Evolutionary conservation across 2,329 filamentous ascomycete genomes (phyloP).

Genomic region (Didymella exigua): DNA sequence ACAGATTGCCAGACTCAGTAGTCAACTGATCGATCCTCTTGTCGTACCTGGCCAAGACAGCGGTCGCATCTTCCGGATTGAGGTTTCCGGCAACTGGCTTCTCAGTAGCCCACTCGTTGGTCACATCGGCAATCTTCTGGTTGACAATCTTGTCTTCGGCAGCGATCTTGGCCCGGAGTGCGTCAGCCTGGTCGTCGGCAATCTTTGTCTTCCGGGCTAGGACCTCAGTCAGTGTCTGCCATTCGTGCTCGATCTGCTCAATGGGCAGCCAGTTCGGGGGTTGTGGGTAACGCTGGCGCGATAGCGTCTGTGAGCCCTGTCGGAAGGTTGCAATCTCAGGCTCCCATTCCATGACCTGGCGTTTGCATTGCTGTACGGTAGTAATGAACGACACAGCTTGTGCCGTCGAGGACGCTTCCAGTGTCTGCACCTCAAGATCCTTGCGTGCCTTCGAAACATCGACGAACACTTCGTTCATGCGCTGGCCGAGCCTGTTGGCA

Average conservation of each 20-base stretch:
- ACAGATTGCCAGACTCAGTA: slow-evolving; percentile 89
- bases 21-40: slow-evolving; percentile 82
- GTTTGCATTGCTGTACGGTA: slow-evolving; percentile 93
- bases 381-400: slow-evolving; percentile 99
- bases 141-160: slow-evolving; percentile 91
- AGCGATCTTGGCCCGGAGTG: slow-evolving; percentile 88
- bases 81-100: slow-evolving; percentile 96
- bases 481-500: slow-evolving; percentile 81
- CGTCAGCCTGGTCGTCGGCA: slow-evolving; percentile 95
- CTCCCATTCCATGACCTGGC: slow-evolving; percentile 91
- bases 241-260: slow-evolving; percentile 95
- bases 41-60: slow-evolving; percentile 82
- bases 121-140: slow-evolving; percentile 85
- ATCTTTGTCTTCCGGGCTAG: slow-evolving; percentile 91
- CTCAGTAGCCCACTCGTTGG: slow-evolving; percentile 89
- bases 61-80: slow-evolving; percentile 84
- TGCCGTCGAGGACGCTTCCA: slow-evolving; percentile 93
- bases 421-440: slow-evolving; percentile 87
- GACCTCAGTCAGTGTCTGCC: slow-evolving; percentile 91
- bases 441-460: slow-evolving; percentile 90
- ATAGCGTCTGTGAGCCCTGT: slow-evolving; percentile 90
- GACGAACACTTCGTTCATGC: slow-evolving; percentile 89
- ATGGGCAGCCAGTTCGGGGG: slow-evolving; percentile 93
- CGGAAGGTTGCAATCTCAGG: slow-evolving; percentile 96
- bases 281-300: slow-evolving; percentile 91